Evolutionary conservation across 2,329 filamentous ascomycete genomes (phyloP).

Genomic region (Dactylonectria macrodidyma): DNA sequence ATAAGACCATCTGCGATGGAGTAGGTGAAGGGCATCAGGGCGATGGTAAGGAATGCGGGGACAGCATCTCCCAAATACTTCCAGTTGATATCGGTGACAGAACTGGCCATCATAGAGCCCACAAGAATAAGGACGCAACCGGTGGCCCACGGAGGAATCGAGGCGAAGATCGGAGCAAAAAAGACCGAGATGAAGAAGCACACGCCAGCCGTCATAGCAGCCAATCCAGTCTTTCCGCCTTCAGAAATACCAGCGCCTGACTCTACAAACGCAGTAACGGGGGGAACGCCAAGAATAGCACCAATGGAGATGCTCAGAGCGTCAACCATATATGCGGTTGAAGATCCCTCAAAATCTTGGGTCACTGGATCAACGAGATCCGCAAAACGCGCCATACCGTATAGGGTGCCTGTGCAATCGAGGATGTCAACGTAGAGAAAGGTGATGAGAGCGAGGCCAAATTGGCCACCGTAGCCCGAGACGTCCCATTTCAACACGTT

Average conservation of each 20-base stretch:
- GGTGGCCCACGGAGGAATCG: slow-evolving; percentile 90
- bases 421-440: slow-evolving; percentile 94
- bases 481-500: slow-evolving; percentile 83
- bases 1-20: slow-evolving; percentile 91
- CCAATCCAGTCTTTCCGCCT: slow-evolving; percentile 88
- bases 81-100: slow-evolving; percentile 91
- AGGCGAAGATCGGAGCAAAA: slow-evolving; percentile 92
- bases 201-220: slow-evolving; percentile 82
- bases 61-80: slow-evolving; percentile 86
- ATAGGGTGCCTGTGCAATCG: slow-evolving; percentile 88
- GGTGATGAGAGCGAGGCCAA: slow-evolving; percentile 87
- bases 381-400: slow-evolving; percentile 90
- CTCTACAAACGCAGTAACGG: slow-evolving; percentile 90
- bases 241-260: slow-evolving; percentile 93
- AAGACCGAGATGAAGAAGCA: slow-evolving; percentile 92
- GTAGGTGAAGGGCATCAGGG: slow-evolving; percentile 92
- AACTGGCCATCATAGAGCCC: slow-evolving; percentile 87
- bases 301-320: slow-evolving; percentile 85
- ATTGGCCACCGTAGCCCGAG: slow-evolving; percentile 78
- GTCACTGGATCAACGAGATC: slow-evolving; percentile 85
- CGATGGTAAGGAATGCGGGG: slow-evolving; percentile 87
- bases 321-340: slow-evolving; percentile 87
- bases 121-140: slow-evolving; percentile 91
- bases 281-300: slow-evolving; percentile 81
- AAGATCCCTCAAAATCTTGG: slow-evolving; percentile 89